Evolutionary conservation across 352 stramenopile genomes (phyloP).

Genomic region (Pelagophyceae sp.): DNA sequence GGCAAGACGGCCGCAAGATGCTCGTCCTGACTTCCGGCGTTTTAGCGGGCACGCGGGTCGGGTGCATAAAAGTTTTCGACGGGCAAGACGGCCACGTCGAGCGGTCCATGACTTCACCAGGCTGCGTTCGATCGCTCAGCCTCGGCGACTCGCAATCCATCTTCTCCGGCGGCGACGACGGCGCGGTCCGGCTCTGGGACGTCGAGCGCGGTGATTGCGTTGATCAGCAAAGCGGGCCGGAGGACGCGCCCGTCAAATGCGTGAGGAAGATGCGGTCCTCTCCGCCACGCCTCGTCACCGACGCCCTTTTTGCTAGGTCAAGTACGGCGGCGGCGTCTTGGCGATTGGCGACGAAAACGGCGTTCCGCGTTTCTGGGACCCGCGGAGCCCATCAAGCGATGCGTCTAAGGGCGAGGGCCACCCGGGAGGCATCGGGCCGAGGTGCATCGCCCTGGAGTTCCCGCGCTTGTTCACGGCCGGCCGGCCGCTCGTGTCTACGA

Average conservation of each 20-base stretch:
- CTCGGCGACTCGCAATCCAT: not conserved
- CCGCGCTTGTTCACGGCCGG: not conserved
- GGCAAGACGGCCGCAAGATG: not conserved
- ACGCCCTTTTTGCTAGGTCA: too few relatives aligned
- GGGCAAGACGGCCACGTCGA: not conserved
- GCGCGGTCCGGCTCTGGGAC: not conserved
- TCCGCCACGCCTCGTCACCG: too few relatives aligned
- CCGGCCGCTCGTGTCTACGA: not conserved
- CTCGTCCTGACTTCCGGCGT: not conserved
- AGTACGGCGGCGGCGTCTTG: not conserved
- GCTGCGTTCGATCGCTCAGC: not conserved
- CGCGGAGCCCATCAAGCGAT: not conserved
- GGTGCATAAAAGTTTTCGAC: not conserved
- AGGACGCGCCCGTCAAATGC: too few relatives aligned
- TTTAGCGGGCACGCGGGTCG: not conserved
- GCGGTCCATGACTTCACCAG: not conserved
- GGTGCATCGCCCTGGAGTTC: not conserved
- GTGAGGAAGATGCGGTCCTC: too few relatives aligned
- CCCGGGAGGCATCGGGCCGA: not conserved
- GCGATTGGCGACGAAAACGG: not conserved
- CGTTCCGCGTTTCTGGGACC: not conserved
- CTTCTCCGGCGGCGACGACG: slow-evolving; percentile 4
- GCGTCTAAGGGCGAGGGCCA: not conserved
- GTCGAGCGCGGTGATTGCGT: not conserved
- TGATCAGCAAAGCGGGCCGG: not conserved